Evolutionary conservation across 2,329 filamentous ascomycete species (phyloP).

Genomic region (Fusarium austroafricanum): DNA sequence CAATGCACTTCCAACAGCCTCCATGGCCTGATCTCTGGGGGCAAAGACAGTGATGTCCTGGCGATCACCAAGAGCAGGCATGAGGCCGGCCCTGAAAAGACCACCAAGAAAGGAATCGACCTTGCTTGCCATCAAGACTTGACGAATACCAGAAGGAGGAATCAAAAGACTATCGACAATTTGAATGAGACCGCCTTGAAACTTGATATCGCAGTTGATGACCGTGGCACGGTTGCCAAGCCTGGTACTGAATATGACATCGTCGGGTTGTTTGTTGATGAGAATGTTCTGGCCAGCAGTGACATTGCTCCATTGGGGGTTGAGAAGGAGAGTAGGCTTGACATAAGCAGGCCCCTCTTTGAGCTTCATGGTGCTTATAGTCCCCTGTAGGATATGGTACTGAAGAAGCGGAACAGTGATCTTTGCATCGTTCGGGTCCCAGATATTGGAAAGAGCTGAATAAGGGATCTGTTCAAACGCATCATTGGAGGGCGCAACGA

Average conservation of each 20-base stretch:
- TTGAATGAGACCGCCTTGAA: slow-evolving; percentile 63
- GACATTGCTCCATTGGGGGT: slow-evolving; percentile 59
- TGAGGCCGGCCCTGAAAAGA: slow-evolving; percentile 49
- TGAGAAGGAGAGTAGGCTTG: slow-evolving; percentile 57
- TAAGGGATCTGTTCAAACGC: slow-evolving; percentile 68
- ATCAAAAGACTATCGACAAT: slow-evolving; percentile 64
- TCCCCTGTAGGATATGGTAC: slow-evolving; percentile 71
- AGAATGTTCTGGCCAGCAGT: slow-evolving; percentile 62
- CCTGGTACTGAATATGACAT: slow-evolving; percentile 63
- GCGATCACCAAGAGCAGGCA: slow-evolving; percentile 56
- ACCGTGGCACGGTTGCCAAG: slow-evolving; percentile 59
- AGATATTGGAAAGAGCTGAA: slow-evolving; percentile 61
- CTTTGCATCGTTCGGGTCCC: slow-evolving; percentile 56
- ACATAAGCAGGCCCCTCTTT: slow-evolving; percentile 53
- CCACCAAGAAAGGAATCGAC: slow-evolving; percentile 55
- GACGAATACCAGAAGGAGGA: slow-evolving; percentile 60
- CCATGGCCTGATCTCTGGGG: slow-evolving; percentile 70
- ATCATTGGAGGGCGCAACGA: slow-evolving; percentile 68
- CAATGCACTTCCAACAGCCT: slow-evolving; percentile 64
- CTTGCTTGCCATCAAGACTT: slow-evolving; percentile 62
- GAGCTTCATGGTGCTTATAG: slow-evolving; percentile 56
- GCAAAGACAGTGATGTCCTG: slow-evolving; percentile 71
- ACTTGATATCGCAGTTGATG: slow-evolving; percentile 57
- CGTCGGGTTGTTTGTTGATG: slow-evolving; percentile 57
- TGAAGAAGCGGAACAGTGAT: slow-evolving; percentile 64